A percentile compares a stretch with the other conserved stretches of the same genome.
Evolutionary conservation across 192 early-diverging fungal species (phyloP).

Genomic region (Backusella liffmaniae): DNA sequence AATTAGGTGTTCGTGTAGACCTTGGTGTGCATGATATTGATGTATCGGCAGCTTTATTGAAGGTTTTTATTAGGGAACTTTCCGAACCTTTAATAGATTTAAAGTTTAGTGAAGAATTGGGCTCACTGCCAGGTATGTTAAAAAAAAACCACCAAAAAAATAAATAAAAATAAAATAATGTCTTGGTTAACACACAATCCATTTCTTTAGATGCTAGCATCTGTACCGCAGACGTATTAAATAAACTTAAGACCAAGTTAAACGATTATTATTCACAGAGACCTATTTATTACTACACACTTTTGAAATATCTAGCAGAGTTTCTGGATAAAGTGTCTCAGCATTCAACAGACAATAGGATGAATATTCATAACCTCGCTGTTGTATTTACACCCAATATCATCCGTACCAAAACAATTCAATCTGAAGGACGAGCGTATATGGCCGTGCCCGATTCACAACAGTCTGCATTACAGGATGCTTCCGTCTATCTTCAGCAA

Average conservation of each 20-base stretch:
- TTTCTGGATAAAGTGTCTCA: conserved; percentile 72
- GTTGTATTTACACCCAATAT: conserved; percentile 91
- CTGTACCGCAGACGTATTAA: neutral
- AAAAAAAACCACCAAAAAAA: neutral
- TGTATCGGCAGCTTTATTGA: conserved; percentile 77
- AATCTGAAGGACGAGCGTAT: neutral
- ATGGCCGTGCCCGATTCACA: neutral
- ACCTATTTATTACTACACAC: conserved; percentile 48
- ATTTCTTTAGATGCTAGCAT: conserved; percentile 12
- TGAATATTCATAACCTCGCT: conserved; percentile 80
- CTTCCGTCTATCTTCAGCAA: conserved; percentile 23
- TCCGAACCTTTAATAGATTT: conserved; percentile 72
- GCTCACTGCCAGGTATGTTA: conserved; percentile 32
- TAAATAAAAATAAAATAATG: neutral
- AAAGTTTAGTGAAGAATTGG: conserved; percentile 51
- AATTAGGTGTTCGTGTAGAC: conserved; percentile 52
- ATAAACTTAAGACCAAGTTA: conserved; percentile 30
- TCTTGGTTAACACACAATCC: neutral
- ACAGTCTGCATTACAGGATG: conserved; percentile 10
- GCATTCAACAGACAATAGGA: conserved; percentile 68
- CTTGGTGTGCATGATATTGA: conserved; percentile 72
- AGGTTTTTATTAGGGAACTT: conserved; percentile 82
- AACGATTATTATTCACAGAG: conserved; percentile 39
- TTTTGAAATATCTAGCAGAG: conserved; percentile 62
- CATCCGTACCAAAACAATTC: conserved; percentile 40